Conservation (phyloP, 371 early-diverging fungal species). For the Mucor piriformis region DNA sequence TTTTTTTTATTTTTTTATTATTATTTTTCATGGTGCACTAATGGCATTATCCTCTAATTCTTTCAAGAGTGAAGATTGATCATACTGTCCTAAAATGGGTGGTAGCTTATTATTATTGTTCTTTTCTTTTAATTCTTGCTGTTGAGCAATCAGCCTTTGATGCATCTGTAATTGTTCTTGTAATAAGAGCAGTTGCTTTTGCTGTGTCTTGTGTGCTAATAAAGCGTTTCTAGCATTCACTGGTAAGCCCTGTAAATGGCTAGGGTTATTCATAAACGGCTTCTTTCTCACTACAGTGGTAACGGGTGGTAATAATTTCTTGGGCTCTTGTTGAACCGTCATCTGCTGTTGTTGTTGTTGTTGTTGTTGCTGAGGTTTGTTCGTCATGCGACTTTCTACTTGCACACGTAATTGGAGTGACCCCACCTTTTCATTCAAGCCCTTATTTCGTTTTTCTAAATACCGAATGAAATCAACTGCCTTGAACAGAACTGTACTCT, state of each 20-base stretch:
- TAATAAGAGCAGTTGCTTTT: constrained; percentile 40
- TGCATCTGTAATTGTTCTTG: constrained; percentile 52
- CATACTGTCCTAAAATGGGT: constrained; percentile 23
- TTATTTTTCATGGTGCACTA: constrained; percentile 10
- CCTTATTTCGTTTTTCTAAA: constrained; percentile 48
- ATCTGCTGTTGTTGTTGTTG: no score
- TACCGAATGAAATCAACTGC: constrained; percentile 54
- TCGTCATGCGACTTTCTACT: constrained; percentile 25
- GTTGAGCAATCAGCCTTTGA: constrained; percentile 38
- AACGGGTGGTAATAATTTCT: neutral
- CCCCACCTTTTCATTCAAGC: constrained; percentile 50
- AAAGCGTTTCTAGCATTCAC: constrained; percentile 35
- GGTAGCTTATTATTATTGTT: constrained; percentile 11
- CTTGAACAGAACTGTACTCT: constrained; percentile 58
- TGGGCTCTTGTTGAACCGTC: no score
- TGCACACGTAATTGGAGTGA: constrained; percentile 48
- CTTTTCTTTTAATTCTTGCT: constrained; percentile 23
- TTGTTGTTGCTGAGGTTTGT: no score
- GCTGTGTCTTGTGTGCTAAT: constrained; percentile 42
- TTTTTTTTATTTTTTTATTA: neutral
- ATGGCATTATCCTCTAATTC: constrained; percentile 21
- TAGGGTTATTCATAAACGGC: neutral
- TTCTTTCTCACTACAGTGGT: neutral
- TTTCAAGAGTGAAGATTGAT: constrained; percentile 2
- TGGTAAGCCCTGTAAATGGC: constrained; percentile 15